phyloP scores from a whole-genome alignment of 2,329 filamentous ascomycete species.

The Fusarium austroafricanum region DNA sequence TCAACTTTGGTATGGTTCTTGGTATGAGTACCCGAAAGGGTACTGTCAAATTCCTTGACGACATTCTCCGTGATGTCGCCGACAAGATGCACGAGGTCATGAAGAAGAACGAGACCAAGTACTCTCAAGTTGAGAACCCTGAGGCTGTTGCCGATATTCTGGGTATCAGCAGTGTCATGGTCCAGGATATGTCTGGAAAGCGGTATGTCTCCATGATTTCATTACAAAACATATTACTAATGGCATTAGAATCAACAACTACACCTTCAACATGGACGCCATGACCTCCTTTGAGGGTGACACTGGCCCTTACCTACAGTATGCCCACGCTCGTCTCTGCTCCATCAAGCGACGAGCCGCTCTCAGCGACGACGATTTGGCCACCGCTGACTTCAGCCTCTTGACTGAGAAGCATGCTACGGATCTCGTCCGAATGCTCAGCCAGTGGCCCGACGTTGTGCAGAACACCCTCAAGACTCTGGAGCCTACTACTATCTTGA shows the following conservation, averaged over 20 bases:
- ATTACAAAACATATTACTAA: not conserved
- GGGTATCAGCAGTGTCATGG: constrained; percentile 96
- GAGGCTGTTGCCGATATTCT: constrained; percentile 85
- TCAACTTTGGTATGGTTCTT: constrained; percentile 79
- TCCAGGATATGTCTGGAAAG: constrained; percentile 98
- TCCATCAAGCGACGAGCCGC: constrained; percentile 70
- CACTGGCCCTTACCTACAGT: constrained; percentile 87
- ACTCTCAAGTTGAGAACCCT: constrained; percentile 87
- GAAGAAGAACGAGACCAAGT: constrained; percentile 90
- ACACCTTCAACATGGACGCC: constrained; percentile 80
- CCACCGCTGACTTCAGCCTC: constrained; percentile 72
- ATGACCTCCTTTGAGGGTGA: constrained; percentile 90
- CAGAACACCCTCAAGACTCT: constrained; percentile 86
- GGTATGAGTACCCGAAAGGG: constrained; percentile 78
- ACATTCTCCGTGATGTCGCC: constrained; percentile 71
- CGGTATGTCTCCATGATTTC: constrained; percentile 62
- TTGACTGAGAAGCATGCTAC: constrained; percentile 78
- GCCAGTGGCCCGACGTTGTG: constrained; percentile 87
- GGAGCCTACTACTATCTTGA: constrained; percentile 70
- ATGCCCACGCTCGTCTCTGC: constrained; percentile 79
- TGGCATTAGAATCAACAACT: constrained; percentile 67
- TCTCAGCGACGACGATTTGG: constrained; percentile 68
- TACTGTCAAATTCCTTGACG: constrained; percentile 76
- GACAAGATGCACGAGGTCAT: constrained; percentile 99
- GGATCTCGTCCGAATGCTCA: constrained; percentile 79